These are phyloP conservation scores for Gomphus bonarii DNA, from an alignment of 1,284 basidiomycete genomes.

Conservation along the genomic window DNA sequence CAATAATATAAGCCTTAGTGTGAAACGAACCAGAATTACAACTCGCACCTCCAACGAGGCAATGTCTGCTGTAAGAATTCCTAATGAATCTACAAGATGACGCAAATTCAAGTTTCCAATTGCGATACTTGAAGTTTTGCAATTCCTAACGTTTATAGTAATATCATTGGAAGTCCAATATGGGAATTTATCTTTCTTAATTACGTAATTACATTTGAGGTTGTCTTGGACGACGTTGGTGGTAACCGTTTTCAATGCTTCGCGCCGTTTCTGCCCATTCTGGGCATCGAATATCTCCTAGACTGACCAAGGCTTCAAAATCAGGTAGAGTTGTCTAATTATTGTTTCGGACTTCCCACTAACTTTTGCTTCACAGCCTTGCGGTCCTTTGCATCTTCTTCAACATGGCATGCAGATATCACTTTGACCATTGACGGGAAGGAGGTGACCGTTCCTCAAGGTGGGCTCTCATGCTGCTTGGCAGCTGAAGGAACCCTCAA, in stretches of 20 bases:
- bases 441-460: slow-evolving; percentile 88
- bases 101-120: too few species aligned
- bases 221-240: background rate
- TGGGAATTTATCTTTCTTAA: background rate
- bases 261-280: slow-evolving; percentile 7
- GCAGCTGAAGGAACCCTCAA: slow-evolving; percentile 8
- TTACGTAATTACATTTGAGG: background rate
- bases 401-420: slow-evolving; percentile 64
- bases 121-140: too few species aligned
- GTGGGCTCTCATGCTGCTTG: slow-evolving; percentile 29
- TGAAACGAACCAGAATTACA: too few species aligned
- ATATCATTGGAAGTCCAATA: too few species aligned
- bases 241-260: background rate
- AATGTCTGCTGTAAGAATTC: too few species aligned
- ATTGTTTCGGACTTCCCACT: background rate
- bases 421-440: slow-evolving; percentile 89
- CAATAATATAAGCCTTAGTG: too few species aligned
- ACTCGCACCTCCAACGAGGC: too few species aligned
- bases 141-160: too few species aligned
- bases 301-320: slow-evolving; percentile 1
- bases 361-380: background rate
- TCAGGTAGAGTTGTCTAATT: background rate
- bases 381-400: slow-evolving; percentile 52
- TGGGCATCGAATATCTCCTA: slow-evolving; percentile 5
- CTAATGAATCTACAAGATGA: too few species aligned